Evolutionary conservation across 441 rosid species (phyloP).

Genomic region (Daphne laureola): DNA sequence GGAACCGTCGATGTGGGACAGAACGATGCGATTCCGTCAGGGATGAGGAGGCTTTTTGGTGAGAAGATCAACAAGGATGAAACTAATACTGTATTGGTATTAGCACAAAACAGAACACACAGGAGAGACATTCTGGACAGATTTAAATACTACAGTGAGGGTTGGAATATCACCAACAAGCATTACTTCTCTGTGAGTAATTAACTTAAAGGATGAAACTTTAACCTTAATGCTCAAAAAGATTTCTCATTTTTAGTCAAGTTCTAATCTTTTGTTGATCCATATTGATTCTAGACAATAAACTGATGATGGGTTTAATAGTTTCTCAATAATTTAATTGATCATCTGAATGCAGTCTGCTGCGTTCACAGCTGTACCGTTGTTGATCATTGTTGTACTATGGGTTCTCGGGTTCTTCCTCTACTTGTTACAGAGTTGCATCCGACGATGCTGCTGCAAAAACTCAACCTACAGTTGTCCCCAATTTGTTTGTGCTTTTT

Average conservation of each 20-base stretch:
- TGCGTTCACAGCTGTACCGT: slow-evolving; percentile 50
- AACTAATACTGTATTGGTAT: slow-evolving; percentile 13
- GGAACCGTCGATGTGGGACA: background rate
- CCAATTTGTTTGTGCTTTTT: slow-evolving; percentile 30
- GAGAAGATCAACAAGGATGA: too few relatives aligned
- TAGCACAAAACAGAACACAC: slow-evolving; percentile 44
- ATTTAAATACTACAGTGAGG: slow-evolving; percentile 39
- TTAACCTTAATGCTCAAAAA: too few relatives aligned
- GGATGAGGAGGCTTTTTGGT: background rate
- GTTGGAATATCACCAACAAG: slow-evolving; percentile 45
- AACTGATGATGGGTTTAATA: too few relatives aligned
- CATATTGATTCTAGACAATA: too few relatives aligned
- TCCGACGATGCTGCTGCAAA: slow-evolving; percentile 43
- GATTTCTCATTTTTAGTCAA: too few relatives aligned
- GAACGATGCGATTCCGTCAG: background rate
- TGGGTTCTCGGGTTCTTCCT: slow-evolving; percentile 54
- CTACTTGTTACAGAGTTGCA: slow-evolving; percentile 28
- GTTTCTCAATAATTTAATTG: too few relatives aligned
- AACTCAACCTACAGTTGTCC: slow-evolving; percentile 28
- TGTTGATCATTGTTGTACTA: slow-evolving; percentile 34
- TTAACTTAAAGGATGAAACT: background rate
- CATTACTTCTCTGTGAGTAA: slow-evolving; percentile 48
- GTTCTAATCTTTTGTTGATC: too few relatives aligned
- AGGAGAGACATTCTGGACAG: slow-evolving; percentile 36
- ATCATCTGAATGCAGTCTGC: slow-evolving; percentile 37